Evolutionary conservation across 192 early-diverging fungal species (phyloP).

Genomic region (Backusella morwellensis): DNA sequence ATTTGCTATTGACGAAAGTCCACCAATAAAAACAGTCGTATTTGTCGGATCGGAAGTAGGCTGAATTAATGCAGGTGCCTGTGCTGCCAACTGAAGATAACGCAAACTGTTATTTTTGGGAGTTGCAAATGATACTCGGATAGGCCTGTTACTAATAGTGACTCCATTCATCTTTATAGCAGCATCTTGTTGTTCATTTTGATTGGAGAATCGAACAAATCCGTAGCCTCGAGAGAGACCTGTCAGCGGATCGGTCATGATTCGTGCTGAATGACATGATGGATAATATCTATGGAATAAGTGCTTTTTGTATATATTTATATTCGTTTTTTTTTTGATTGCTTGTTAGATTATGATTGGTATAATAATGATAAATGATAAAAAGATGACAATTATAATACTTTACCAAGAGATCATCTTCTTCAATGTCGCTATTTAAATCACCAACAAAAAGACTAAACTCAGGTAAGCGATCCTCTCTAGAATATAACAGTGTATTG

Average conservation of each 20-base stretch:
- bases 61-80: conserved; percentile 64
- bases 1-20: conserved; percentile 70
- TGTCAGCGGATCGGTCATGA: conserved; percentile 87
- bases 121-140: conserved; percentile 89
- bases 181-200: conserved; percentile 86
- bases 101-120: conserved; percentile 84
- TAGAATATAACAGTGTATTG: conserved; percentile 18
- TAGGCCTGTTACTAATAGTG: conserved; percentile 76
- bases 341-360: conserved; percentile 10
- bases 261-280: conserved; percentile 89
- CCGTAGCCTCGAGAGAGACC: conserved; percentile 87
- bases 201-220: conserved; percentile 90
- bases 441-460: conserved; percentile 97
- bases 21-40: conserved; percentile 98
- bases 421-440: conserved; percentile 86
- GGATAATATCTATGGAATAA: conserved; percentile 76
- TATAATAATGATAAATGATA: not conserved
- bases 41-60: conserved; percentile 80
- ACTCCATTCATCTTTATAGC: conserved; percentile 89
- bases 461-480: conserved; percentile 70
- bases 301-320: not conserved
- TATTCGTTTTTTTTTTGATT: not conserved
- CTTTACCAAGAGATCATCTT: conserved; percentile 74
- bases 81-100: conserved; percentile 72
- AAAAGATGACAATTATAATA: not conserved